Evolutionary conservation across 106 monocot genomes (phyloP), one percentile per base, ranked within the genome.

Genomic region (Apostasia ramifera): DNA sequence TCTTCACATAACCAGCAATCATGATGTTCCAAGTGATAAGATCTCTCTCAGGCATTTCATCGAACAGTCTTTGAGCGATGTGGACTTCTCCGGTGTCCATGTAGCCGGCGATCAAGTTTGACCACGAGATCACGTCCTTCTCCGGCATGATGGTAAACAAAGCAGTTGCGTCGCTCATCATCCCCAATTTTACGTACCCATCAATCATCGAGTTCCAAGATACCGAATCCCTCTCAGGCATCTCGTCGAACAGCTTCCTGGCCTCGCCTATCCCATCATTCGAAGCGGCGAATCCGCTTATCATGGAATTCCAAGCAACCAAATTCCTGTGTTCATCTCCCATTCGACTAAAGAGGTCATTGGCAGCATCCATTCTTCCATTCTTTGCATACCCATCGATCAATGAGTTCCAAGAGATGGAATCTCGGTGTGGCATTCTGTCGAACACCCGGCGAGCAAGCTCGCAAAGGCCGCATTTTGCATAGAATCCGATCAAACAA

Each of bases 231-330:
- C 72, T 44, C 5, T 44, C 69, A 0, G 80, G 80, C 80, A 79
- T 80, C 6, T 8, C 6, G 61, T 82, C 77, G 53, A 89, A 89
- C 63, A 88, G 3, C 1, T 41, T 38, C 26, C 67, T 61, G 1
- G 84, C 88, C 10, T 39, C 26, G 41, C 56, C 73, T 12, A 84
- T 74, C 5, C 63, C 58, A 1, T 67, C 57, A 1, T 3, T 4
- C 1, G n/a, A 41, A 2, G 60, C 57, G 1, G 81, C 74, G 40
- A 73, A 85, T 7, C 89, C 84, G 48, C 71, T 61, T 0, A 89
- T 72, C 80, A 89, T 80, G 39, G 82, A 73, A 61, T 89, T 89
- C 89, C 89, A 85, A 1, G 85, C 72, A 3, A 82, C 77, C 55
- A 69, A 42, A 64, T 77, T 85, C 82, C 63, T 67, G 1, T 74